Percentiles rank a stretch among this genome's conserved stretches.
These are phyloP conservation scores for Ajuga chamaepitys DNA, from an alignment of 257 asterid genomes.

Conservation along the genomic window DNA sequence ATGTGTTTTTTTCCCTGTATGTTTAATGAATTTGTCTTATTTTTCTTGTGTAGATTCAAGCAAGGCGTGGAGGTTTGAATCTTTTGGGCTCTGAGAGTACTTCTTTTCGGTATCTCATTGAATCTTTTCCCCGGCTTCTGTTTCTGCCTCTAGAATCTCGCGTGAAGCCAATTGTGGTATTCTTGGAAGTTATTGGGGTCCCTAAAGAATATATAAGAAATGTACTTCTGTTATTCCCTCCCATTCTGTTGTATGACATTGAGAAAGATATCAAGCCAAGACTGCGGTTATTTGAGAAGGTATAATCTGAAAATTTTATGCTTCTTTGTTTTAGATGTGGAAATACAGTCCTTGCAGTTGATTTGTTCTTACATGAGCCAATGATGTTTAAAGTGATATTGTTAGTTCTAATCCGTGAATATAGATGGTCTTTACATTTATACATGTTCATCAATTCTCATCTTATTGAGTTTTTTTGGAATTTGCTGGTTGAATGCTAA, in stretches of 20 bases:
- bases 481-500: not conserved
- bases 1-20: not conserved
- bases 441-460: not conserved
- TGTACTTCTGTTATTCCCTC: constrained; percentile 64
- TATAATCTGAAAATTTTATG: constrained; percentile 15
- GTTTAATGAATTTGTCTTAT: not conserved
- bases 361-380: not conserved
- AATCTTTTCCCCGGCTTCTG: constrained; percentile 84
- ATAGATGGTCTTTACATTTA: not conserved
- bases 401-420: not conserved
- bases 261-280: constrained; percentile 70
- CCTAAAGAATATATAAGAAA: constrained; percentile 41
- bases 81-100: constrained; percentile 50
- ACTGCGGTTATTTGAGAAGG: constrained; percentile 51
- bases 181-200: constrained; percentile 61
- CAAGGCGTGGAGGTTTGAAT: constrained; percentile 90
- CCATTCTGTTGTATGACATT: constrained; percentile 54
- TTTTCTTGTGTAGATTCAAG: constrained; percentile 55
- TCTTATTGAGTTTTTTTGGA: not conserved
- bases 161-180: constrained; percentile 46
- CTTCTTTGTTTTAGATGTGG: not conserved
- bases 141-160: constrained; percentile 48
- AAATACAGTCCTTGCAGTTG: not conserved
- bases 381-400: not conserved
- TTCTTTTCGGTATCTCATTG: constrained; percentile 64